These are phyloP conservation scores for Fusarium nanum DNA, from an alignment of 2,329 filamentous ascomycete species.

Conservation along the genomic window DNA sequence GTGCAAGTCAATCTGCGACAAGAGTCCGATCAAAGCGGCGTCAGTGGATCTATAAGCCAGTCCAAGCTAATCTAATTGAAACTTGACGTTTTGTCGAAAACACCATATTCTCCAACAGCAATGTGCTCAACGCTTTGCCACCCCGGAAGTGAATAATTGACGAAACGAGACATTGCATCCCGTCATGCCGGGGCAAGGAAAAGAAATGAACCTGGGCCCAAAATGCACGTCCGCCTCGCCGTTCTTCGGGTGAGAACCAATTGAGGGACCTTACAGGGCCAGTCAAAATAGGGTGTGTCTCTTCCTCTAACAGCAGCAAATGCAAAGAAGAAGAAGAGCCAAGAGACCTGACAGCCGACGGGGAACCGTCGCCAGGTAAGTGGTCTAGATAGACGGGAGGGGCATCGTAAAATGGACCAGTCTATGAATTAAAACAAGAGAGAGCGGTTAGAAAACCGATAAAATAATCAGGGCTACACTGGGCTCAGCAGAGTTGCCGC, in stretches of 20 bases:
- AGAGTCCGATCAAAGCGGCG: neutral
- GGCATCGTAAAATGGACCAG: neutral
- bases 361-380: neutral
- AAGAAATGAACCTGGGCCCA: neutral
- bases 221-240: neutral
- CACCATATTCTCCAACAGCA: neutral
- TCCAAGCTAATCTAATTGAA: neutral
- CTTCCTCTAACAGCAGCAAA: neutral
- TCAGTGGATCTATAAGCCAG: neutral
- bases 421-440: neutral
- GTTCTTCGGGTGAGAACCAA: neutral
- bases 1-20: too few relatives aligned
- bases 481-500: neutral
- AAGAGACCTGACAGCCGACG: neutral
- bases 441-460: neutral
- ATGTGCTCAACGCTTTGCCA: neutral
- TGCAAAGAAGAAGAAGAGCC: neutral
- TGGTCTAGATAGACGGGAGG: neutral
- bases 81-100: neutral
- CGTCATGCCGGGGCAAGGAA: neutral
- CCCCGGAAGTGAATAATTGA: neutral
- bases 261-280: neutral
- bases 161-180: neutral
- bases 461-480: neutral
- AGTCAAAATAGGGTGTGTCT: neutral